phyloP scores from a whole-genome alignment of 257 asterid genomes.

The Prunella vulgaris region DNA sequence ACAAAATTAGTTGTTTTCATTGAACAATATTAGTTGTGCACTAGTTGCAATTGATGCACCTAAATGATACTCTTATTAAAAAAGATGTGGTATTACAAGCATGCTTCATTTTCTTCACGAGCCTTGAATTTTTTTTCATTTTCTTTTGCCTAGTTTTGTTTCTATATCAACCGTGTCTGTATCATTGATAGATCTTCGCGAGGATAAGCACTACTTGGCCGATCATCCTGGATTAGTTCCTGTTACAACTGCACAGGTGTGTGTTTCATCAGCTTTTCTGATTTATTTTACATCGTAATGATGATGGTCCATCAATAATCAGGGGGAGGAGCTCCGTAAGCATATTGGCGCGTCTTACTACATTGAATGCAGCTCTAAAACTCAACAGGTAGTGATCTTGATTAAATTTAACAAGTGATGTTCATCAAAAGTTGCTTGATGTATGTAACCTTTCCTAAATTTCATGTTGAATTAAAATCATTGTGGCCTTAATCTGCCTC shows the following conservation, averaged over 20 bases:
- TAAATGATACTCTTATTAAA: not conserved
- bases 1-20: too few relatives aligned
- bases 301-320: conserved; percentile 16
- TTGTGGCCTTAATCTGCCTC: not conserved
- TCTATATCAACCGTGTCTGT: not conserved
- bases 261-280: not conserved
- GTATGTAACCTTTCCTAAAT: too few relatives aligned
- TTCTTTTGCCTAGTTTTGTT: not conserved
- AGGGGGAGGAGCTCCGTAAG: conserved; percentile 97
- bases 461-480: not conserved
- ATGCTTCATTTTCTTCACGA: not conserved
- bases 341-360: conserved; percentile 82
- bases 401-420: not conserved
- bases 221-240: conserved; percentile 93
- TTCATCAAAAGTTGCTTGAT: not conserved
- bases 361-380: conserved; percentile 93
- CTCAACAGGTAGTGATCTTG: conserved; percentile 69
- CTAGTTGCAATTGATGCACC: too few relatives aligned
- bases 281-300: not conserved
- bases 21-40: not conserved
- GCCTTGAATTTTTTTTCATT: too few relatives aligned
- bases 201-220: conserved; percentile 80
- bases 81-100: not conserved
- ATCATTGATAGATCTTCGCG: conserved; percentile 70
- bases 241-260: conserved; percentile 78